Base-by-base conservation (phyloP, 2,329 filamentous ascomycete genomes). In the Trichoderma oligosporum region DNA sequence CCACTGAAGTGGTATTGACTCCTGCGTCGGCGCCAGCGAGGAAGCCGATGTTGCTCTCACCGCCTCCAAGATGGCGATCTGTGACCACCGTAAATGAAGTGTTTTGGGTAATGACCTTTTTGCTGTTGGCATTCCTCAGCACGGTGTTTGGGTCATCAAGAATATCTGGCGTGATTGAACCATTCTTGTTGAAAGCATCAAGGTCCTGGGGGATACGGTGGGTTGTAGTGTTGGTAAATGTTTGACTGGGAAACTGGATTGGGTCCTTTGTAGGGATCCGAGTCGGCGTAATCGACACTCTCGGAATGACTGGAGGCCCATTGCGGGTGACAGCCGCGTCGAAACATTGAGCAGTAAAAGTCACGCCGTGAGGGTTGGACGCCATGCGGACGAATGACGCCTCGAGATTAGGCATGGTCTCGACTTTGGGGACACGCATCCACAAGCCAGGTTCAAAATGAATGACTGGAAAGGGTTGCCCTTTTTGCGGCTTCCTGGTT, bases 331-430 rank as follows among this genome's bases (percentile, higher is more conserved):
- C 45, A 1, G 58, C 56, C 2, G 67, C 64, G 7, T 57, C 58
- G 8, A 71, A 62, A 16, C 66, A 61, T 60, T 75, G 73, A 1
- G 71, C 70, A 35, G 76, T 76, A 65, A 77, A 75, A 6, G 72
- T 74, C 0, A 73, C 75, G 20, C 73, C 74, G 52, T 77, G 73
- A 1, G 74, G 74, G 24, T 75, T 76, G 2, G 71, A 72, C 3
- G 65, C 74, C 72, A 77, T 74, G 22, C 74, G 73, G 1, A 61
- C 60, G 2, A 71, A 62, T 0, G 69, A 68, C 2, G 67, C 64
- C 0, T 49, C 27, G 11, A 68, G 60, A 4, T 60, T 60, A 3
- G 61, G 22, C 4, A 25, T 63, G 1, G 66, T 67, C 1, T 60
- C 63, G 2, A 14, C 20, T 18, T 38, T 18, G 1, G 74, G 74